Conservation (phyloP, 1,284 basidiomycete genomes). For the Amylostereum areolatum region DNA sequence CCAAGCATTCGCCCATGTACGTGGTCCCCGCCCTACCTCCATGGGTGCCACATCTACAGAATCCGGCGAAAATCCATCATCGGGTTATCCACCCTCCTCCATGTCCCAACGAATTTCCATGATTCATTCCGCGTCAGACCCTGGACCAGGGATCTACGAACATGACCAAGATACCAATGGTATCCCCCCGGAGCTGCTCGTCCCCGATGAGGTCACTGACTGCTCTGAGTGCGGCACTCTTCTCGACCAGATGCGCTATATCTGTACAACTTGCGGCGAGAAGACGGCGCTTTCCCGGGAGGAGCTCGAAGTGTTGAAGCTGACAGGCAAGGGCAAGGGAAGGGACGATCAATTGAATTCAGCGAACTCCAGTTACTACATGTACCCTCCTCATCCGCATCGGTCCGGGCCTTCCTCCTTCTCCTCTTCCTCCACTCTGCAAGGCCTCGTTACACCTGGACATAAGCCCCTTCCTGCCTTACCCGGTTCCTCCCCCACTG, state of each 20-base stretch:
- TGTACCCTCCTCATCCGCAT: slow-evolving; percentile 17
- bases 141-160: slow-evolving; percentile 15
- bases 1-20: not conserved
- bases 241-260: slow-evolving; percentile 78
- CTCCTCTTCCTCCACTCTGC: slow-evolving; percentile 11
- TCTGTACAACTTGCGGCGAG: slow-evolving; percentile 82
- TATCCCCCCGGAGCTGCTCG: slow-evolving; percentile 34
- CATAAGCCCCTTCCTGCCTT: slow-evolving; percentile 8
- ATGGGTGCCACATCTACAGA: slow-evolving; percentile 7
- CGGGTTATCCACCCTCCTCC: slow-evolving; percentile 3
- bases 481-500: slow-evolving; percentile 12
- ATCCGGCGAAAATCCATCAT: slow-evolving; percentile 7
- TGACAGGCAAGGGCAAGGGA: slow-evolving; percentile 26
- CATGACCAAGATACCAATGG: not conserved
- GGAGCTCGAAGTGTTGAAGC: slow-evolving; percentile 22
- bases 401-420: not conserved
- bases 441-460: slow-evolving; percentile 9
- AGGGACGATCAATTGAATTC: slow-evolving; percentile 1
- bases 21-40: not conserved
- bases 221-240: slow-evolving; percentile 76
- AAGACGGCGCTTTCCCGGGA: slow-evolving; percentile 37
- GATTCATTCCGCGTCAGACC: slow-evolving; percentile 17
- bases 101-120: not conserved
- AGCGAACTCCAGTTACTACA: slow-evolving; percentile 6
- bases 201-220: slow-evolving; percentile 63